A percentile compares a stretch with the other conserved stretches of the same genome.
Conservation (phyloP, 805 yeast species). For the Blastobotrys terrestris region DNA sequence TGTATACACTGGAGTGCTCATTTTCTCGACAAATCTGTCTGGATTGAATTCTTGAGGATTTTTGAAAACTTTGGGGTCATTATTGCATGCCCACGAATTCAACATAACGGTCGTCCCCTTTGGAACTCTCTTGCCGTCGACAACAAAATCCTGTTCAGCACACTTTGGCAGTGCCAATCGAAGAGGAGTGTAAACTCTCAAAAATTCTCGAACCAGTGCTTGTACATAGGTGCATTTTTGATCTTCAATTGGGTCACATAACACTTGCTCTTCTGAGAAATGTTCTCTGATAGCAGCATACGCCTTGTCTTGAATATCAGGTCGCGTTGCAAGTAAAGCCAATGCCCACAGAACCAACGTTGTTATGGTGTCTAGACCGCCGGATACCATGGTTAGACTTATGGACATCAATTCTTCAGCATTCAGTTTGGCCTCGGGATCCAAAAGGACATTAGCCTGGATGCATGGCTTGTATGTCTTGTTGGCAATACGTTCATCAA, state of each 20-base stretch:
- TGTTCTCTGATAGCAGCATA: slow-evolving; percentile 18
- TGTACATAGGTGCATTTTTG: slow-evolving; percentile 33
- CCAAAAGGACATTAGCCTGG: slow-evolving; percentile 20
- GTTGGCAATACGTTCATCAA: slow-evolving; percentile 12
- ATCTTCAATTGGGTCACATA: slow-evolving; percentile 35
- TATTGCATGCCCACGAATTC: slow-evolving; percentile 68
- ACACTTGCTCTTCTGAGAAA: slow-evolving; percentile 33
- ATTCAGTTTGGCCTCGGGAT: slow-evolving; percentile 18
- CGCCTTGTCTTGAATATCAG: slow-evolving; percentile 24
- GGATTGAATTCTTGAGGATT: slow-evolving; percentile 11
- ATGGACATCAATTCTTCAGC: slow-evolving; percentile 7
- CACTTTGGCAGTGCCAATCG: slow-evolving; percentile 52
- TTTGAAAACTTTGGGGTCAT: slow-evolving; percentile 36
- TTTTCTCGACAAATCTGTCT: slow-evolving; percentile 8
- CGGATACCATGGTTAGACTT: slow-evolving; percentile 7
- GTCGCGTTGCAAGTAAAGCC: slow-evolving; percentile 36
- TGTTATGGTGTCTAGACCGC: slow-evolving; percentile 7
- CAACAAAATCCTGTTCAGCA: slow-evolving; percentile 4
- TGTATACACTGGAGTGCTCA: slow-evolving; percentile 12
- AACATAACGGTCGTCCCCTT: slow-evolving; percentile 48
- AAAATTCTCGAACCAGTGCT: slow-evolving; percentile 58
- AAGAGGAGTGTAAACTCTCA: slow-evolving; percentile 58
- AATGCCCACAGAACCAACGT: neutral
- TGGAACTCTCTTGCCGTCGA: slow-evolving; percentile 37
- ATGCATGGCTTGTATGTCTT: slow-evolving; percentile 21